Conservation (phyloP, 306 rosid genomes). For the Acacia crassicarpa region DNA sequence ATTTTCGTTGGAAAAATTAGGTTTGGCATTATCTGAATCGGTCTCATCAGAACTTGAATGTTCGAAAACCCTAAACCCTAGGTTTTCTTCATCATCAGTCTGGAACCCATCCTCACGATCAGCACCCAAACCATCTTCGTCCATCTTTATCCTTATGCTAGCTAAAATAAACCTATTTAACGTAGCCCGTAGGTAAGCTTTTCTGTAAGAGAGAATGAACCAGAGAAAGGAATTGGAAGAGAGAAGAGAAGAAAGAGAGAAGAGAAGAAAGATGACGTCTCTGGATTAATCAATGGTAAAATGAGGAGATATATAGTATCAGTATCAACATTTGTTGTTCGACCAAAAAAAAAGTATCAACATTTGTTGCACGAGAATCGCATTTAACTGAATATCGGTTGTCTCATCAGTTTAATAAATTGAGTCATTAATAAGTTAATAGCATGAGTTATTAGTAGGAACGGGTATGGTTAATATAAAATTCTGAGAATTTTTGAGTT, state of each 20-base stretch:
- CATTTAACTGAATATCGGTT: background rate
- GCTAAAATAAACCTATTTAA: background rate
- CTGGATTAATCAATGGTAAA: background rate
- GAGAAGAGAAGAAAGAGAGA: background rate
- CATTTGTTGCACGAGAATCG: background rate
- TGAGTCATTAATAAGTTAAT: too few relatives aligned
- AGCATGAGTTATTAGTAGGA: too few relatives aligned
- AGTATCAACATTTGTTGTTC: background rate
- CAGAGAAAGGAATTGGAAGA: background rate
- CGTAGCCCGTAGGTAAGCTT: background rate
- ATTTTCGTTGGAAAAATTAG: constrained; percentile 25
- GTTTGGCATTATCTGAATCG: constrained; percentile 42
- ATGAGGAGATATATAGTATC: background rate
- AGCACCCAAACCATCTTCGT: constrained; percentile 50
- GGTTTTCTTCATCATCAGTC: constrained; percentile 73
- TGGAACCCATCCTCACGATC: constrained; percentile 55
- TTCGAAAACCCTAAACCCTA: constrained; percentile 36
- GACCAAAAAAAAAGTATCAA: too few relatives aligned
- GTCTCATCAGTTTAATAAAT: background rate
- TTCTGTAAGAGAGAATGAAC: background rate
- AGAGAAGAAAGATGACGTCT: background rate
- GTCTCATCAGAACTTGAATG: constrained; percentile 41
- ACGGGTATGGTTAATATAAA: too few relatives aligned
- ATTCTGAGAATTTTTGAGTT: too few relatives aligned
- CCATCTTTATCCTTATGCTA: constrained; percentile 39